Conservation (phyloP, 139 green algal species). For the Chlorella sp. region DNA sequence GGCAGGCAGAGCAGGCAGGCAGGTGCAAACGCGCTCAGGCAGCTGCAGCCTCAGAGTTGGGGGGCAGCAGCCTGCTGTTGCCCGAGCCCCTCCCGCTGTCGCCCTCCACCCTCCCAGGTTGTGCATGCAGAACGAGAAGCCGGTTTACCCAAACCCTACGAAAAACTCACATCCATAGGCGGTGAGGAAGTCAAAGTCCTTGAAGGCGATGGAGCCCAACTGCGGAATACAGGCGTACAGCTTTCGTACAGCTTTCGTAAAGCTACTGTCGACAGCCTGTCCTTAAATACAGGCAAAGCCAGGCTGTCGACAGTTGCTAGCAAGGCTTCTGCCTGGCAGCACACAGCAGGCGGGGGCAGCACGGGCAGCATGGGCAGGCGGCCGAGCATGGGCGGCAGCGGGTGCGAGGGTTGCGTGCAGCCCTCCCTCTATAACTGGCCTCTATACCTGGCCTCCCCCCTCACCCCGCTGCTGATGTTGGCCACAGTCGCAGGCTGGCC, state of each 20-base stretch:
- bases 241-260: too few relatives aligned
- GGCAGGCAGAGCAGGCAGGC: background rate
- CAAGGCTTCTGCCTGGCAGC: too few relatives aligned
- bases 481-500: background rate
- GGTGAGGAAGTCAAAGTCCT: background rate
- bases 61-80: background rate
- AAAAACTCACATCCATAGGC: too few relatives aligned
- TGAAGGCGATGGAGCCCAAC: background rate
- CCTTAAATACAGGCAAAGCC: too few relatives aligned
- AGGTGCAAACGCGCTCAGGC: background rate
- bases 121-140: too few relatives aligned
- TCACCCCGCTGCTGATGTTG: slow-evolving; percentile 14
- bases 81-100: background rate
- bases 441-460: background rate
- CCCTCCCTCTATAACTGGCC: background rate
- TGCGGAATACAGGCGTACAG: background rate
- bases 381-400: background rate
- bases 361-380: background rate
- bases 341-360: background rate
- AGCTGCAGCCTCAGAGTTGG: background rate
- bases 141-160: too few relatives aligned
- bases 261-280: too few relatives aligned
- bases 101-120: background rate
- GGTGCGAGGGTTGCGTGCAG: background rate
- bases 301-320: too few relatives aligned